phyloP scores from a whole-genome alignment of 1,139 yeast species.

The Entelexis sorbosivorans region DNA sequence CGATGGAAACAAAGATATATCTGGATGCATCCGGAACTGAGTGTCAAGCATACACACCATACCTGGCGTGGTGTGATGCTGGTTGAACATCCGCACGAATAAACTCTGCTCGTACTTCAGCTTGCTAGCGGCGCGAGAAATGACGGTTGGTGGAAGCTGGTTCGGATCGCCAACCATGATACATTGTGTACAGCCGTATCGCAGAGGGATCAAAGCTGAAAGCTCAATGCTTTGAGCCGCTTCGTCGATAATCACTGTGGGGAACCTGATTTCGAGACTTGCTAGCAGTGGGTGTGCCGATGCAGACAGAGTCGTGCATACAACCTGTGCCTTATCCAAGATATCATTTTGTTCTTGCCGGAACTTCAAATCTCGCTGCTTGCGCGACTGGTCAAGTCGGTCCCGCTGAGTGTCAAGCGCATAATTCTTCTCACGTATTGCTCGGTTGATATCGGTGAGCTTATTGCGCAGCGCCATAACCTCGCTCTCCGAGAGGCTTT shows the following conservation, averaged over 20 bases:
- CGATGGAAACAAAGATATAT: conserved; percentile 78
- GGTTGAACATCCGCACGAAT: conserved; percentile 85
- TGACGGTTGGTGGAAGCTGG: conserved; percentile 96
- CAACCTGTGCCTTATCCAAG: conserved; percentile 67
- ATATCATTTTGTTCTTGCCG: conserved; percentile 64
- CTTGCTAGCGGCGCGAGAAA: conserved; percentile 76
- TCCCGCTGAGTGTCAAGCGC: conserved; percentile 74
- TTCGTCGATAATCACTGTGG: conserved; percentile 92
- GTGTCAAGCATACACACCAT: conserved; percentile 70
- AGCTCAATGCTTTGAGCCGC: conserved; percentile 97
- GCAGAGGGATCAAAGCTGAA: conserved; percentile 80
- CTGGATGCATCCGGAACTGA: conserved; percentile 98
- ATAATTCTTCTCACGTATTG: conserved; percentile 23
- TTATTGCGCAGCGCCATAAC: conserved; percentile 21
- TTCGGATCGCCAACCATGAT: conserved; percentile 99
- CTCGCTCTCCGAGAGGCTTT: conserved; percentile 14
- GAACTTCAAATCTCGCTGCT: conserved; percentile 70
- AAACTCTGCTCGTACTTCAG: conserved; percentile 80
- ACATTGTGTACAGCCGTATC: conserved; percentile 85
- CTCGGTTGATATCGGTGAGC: conserved; percentile 37
- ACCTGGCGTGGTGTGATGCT: conserved; percentile 34
- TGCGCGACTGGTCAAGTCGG: conserved; percentile 25
- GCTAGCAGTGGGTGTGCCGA: conserved; percentile 84
- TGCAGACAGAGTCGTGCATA: conserved; percentile 89
- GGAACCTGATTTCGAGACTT: conserved; percentile 64